Base-by-base conservation (phyloP, 495 filamentous ascomycete species). In the Tetracladium setigerum region DNA sequence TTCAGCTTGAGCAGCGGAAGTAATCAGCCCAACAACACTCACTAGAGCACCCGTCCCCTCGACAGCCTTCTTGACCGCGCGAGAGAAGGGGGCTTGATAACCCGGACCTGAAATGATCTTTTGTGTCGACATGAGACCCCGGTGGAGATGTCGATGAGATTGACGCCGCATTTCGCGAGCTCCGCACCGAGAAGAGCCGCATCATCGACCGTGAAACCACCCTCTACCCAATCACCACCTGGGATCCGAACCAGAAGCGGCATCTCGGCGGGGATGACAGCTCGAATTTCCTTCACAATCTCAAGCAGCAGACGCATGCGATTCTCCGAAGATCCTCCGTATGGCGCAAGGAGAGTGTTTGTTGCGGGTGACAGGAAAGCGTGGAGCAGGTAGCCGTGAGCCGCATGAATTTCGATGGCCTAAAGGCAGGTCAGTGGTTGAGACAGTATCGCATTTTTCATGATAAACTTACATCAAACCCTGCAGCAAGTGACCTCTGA, bases 321-420 rank as follows among this genome's bases (percentile, higher is more conserved):
- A 62, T 85, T 82, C 62, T 78, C 72, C 36, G 81, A 77, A 45
- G 63, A 64, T 22, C 81, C 81, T 16, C 79, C 78, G 53, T 84
- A 85, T 9, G 63, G 50, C 51, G 83, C 80, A 6, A 71, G 76
- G n/a, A 79, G 70, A 42, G 64, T 65, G 65, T 83, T 83, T 34
- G 68, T 65, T 1, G 67, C 65, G 2, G 74, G 76, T 7, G 70
- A 72, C 16, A 79, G 49, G 58, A 76, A 78, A 17, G 63, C 62
- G 55, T 69, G 65, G 0, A 79, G 62, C 2, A 81, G 65, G 51
- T 77, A 78, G 1, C 77, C 75, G 49, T 71, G 65, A 10, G 64
- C 68, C 30, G 55, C 54, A 42, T 69, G 67, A 41, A 72, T 58
- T 46, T 72, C 68, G 33, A 64, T 67, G 2, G 36, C 49, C 44